Evolutionary conservation across 345 rosid genomes (phyloP).

Genomic region (Dipteronia dyeriana): DNA sequence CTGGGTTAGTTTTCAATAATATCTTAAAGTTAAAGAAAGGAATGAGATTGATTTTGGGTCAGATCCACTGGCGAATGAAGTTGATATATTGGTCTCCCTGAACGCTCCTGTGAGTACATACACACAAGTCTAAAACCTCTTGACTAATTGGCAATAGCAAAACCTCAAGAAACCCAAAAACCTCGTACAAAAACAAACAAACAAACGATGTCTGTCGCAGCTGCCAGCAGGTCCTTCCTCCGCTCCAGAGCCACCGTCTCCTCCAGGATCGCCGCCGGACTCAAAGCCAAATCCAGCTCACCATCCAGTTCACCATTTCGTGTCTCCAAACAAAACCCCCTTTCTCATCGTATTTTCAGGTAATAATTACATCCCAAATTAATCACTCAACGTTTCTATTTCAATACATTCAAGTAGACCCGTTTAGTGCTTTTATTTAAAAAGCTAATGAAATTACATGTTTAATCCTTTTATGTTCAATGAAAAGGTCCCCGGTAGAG

Average conservation of each 20-base stretch:
- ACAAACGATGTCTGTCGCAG: conserved; percentile 51
- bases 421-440: too few species aligned
- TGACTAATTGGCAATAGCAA: too few species aligned
- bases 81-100: background rate
- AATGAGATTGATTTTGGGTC: too few species aligned
- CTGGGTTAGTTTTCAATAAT: too few species aligned
- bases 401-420: background rate
- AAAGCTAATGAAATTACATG: background rate
- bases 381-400: background rate
- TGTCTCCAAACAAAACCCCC: conserved; percentile 47
- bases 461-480: conserved; percentile 4
- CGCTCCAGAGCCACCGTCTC: conserved; percentile 34
- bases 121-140: conserved; percentile 8
- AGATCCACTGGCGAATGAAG: too few species aligned
- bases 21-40: too few species aligned
- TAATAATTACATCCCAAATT: conserved; percentile 15
- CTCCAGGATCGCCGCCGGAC: conserved; percentile 3
- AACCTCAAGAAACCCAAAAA: too few species aligned
- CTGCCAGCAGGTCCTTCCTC: conserved; percentile 66
- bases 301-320: conserved; percentile 46
- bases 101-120: background rate
- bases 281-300: conserved; percentile 37
- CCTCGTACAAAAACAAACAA: background rate
- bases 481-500: conserved; percentile 72
- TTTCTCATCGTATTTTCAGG: conserved; percentile 67